A percentile compares a stretch with the other conserved stretches of the same genome.
Conservation (phyloP, 306 rosid species). For the Urtica urens region DNA sequence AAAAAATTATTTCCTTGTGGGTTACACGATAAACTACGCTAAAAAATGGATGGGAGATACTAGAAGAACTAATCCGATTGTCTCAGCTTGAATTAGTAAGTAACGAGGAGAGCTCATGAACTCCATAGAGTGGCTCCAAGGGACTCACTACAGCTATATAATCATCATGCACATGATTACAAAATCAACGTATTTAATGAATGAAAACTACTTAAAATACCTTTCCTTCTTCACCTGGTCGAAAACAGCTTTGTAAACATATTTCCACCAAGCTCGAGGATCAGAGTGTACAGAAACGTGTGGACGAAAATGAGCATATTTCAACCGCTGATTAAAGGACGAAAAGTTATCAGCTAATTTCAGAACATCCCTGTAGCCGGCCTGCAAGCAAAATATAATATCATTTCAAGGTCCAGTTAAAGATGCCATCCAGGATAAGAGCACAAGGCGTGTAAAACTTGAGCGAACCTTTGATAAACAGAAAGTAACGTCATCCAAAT, state of each 20-base stretch:
- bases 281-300: constrained; percentile 55
- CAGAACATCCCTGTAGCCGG: constrained; percentile 71
- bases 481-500: constrained; percentile 90
- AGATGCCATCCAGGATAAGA: constrained; percentile 5
- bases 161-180: no score
- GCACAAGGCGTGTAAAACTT: constrained; percentile 9
- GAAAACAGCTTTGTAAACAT: constrained; percentile 68
- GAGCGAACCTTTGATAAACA: constrained; percentile 72
- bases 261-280: constrained; percentile 87
- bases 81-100: no score
- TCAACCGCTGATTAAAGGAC: constrained; percentile 82
- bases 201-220: constrained; percentile 24
- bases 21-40: no score
- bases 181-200: no score
- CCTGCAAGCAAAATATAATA: constrained; percentile 37
- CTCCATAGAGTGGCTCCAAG: no score
- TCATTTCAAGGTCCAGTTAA: constrained; percentile 7
- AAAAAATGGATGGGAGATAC: no score
- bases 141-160: no score
- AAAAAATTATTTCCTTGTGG: no score
- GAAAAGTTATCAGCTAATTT: constrained; percentile 89
- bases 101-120: no score
- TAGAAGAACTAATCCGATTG: no score
- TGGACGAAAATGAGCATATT: constrained; percentile 91
- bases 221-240: constrained; percentile 92